phyloP scores from a whole-genome alignment of 208 protist species.

The Acanthamoeba pearcei region DNA sequence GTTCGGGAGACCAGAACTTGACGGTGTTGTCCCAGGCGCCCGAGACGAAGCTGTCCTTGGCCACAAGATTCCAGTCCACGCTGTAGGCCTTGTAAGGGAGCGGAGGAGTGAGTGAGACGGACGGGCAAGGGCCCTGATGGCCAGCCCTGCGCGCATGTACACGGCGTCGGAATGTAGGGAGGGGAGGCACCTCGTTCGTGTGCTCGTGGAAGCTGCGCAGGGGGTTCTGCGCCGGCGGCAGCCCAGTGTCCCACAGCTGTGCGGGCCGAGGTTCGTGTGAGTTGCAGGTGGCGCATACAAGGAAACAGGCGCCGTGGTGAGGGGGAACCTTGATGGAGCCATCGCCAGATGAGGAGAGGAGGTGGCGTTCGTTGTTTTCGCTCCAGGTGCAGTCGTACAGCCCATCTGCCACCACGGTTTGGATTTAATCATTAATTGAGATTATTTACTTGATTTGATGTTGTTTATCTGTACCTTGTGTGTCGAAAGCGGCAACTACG shows the following conservation, averaged over 20 bases:
- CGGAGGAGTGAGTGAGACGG: neutral
- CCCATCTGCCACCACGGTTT: slow-evolving; percentile 8
- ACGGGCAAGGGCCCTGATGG: neutral
- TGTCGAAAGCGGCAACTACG: slow-evolving; percentile 48
- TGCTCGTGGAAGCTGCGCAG: slow-evolving; percentile 82
- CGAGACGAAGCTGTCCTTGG: slow-evolving; percentile 83
- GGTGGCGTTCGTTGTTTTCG: slow-evolving; percentile 84
- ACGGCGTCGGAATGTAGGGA: neutral
- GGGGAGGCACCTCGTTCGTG: slow-evolving; percentile 78
- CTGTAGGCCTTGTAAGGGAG: slow-evolving; percentile 19
- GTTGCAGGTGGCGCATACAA: neutral
- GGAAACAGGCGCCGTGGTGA: slow-evolving; percentile 77
- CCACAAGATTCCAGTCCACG: slow-evolving; percentile 86
- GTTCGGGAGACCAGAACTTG: slow-evolving; percentile 83
- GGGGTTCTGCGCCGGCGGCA: slow-evolving; percentile 36
- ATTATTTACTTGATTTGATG: neutral
- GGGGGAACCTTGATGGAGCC: slow-evolving; percentile 88
- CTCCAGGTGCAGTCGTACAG: slow-evolving; percentile 84
- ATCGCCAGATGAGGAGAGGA: slow-evolving; percentile 82
- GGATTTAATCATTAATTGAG: neutral
- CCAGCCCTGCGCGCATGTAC: neutral
- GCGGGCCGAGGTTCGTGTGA: slow-evolving; percentile 52
- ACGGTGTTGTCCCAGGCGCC: slow-evolving; percentile 86
- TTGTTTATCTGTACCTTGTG: neutral
- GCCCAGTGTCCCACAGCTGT: slow-evolving; percentile 66